These are phyloP conservation scores for Eremothecium sinecaudum DNA, from an alignment of 1,139 yeast genomes.

Conservation along the genomic window DNA sequence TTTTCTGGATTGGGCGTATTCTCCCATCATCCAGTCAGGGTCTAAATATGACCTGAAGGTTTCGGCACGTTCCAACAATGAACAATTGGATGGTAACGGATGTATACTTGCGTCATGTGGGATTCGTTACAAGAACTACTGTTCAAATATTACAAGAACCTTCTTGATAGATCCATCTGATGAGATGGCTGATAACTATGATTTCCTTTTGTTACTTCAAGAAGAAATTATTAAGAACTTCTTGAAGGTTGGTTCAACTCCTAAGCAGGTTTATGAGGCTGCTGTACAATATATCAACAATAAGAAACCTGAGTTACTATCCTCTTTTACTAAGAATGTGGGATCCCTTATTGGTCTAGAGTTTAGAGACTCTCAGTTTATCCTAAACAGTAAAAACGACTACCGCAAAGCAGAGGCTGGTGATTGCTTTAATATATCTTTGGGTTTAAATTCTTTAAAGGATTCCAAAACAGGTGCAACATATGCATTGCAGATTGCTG, in stretches of 20 bases:
- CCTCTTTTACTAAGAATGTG: constrained; percentile 64
- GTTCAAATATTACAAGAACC: constrained; percentile 82
- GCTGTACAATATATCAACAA: constrained; percentile 51
- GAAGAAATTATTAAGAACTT: constrained; percentile 44
- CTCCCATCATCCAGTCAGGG: constrained; percentile 87
- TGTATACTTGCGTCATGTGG: constrained; percentile 81
- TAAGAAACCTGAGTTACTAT: constrained; percentile 53
- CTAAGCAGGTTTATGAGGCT: constrained; percentile 57
- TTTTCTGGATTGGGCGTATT: constrained; percentile 86
- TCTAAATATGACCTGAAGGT: constrained; percentile 78
- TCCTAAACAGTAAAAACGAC: constrained; percentile 66
- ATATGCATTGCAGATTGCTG: constrained; percentile 72
- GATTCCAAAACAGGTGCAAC: constrained; percentile 40
- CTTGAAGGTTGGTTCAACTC: constrained; percentile 59
- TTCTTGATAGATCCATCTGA: constrained; percentile 84
- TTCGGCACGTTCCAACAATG: constrained; percentile 67
- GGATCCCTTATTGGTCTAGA: constrained; percentile 92
- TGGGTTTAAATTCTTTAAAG: constrained; percentile 64
- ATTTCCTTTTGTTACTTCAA: constrained; percentile 62
- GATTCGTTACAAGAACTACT: constrained; percentile 77
- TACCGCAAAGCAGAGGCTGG: constrained; percentile 55
- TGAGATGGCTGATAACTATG: constrained; percentile 71
- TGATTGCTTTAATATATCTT: constrained; percentile 62
- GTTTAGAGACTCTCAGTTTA: constrained; percentile 70
- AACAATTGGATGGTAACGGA: constrained; percentile 62